Base-by-base conservation (phyloP, 257 asterid species). In the Przewalskia tangutica region DNA sequence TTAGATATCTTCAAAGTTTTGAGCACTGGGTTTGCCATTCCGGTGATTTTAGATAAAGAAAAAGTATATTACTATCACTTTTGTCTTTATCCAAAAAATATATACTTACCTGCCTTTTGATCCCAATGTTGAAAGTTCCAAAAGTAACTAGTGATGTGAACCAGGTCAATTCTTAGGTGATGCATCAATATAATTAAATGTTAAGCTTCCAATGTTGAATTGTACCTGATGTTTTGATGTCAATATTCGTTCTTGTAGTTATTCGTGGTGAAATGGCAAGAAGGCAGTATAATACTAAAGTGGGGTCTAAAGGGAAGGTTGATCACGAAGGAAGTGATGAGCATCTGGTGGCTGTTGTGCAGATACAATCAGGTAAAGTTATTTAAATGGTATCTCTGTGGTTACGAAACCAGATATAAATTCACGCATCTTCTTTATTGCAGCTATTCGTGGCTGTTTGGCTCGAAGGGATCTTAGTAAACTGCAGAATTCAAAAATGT, bases 401-500 rank as follows among this genome's bases (percentile, higher is more conserved):
- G 27, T 5, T 56, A 11, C 56, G 81, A 81, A 83, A 64, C 14
- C 54, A 80, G 58, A 60, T 67, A 48, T 58, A 70, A 51, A 73
- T 23, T 77, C 46, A 58, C 76, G n/a, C 46, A 4, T 68, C 34
- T 82, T 77, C 50, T 60, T 82, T 83, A 34, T 18, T 86, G 87
- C 93, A 95, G 99, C 81, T 55, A 83, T 92, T 81, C 98, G 99
- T 84, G 97, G 97, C 36, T 91, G 93, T 92, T 90, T 94, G 90
- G 92, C 91, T 71, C 88, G 95, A 82, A 91, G 85, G 85, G 89
- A 87, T 75, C 82, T 82, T 76, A 50, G 83, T 81, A 91, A 81
- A 27, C 88, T 90, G 81, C 83, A 32, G 85, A 84, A 79, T 82
- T 85, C 86, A 32, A 85, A 83, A 66, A 84, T 55, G 81, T 79